Base-by-base conservation (phyloP, 495 filamentous ascomycete species). In the Astrocystis sublimbata region DNA sequence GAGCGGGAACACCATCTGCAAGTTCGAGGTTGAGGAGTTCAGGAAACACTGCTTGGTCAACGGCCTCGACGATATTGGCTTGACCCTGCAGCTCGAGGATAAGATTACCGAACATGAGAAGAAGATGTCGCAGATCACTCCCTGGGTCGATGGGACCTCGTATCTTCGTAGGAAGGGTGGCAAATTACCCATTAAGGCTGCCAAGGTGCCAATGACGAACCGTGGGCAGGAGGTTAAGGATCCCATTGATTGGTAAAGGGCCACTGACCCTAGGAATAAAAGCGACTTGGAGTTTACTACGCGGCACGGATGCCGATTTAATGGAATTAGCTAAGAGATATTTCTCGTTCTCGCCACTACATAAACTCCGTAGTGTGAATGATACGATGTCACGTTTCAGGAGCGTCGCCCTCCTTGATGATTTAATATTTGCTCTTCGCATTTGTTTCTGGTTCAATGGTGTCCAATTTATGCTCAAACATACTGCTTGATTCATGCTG, bases 1-100 rank as follows among this genome's bases (percentile, higher is more conserved):
- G 2, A 71, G 83, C 38, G 93, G 94, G 42, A 85, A 83, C 60
- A 83, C 83, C 68, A 78, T 98, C 40, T 87, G 85, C 66, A 70
- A 72, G 41, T 98, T 98, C 68, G 89, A 96, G 2, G 89, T 96
- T 31, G 93, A 97, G 62, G 83, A 85, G 68, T 98, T 97, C 83
- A 81, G 92, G 65, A 96, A 93, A 77, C 91, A 98, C 77, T 98
- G 94, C 71, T 79, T 98, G 36, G 78, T 96, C 62, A 96, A 98
- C 72, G 94, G 94, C 1, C 85, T 98, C 8, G 94, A 98, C 75
- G 94, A 98, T 66, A 98, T 98, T 64, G 94, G 92, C 51, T 77
- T 98, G 38, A 98, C 94, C 19, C 89, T 97, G 76, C 90, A 96
- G 76, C 84, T 92, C 75, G 92, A 92, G 66, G 87, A 89, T 52